Base-by-base conservation (phyloP, 2,329 filamentous ascomycete species). In the Fusarium metavorans region DNA sequence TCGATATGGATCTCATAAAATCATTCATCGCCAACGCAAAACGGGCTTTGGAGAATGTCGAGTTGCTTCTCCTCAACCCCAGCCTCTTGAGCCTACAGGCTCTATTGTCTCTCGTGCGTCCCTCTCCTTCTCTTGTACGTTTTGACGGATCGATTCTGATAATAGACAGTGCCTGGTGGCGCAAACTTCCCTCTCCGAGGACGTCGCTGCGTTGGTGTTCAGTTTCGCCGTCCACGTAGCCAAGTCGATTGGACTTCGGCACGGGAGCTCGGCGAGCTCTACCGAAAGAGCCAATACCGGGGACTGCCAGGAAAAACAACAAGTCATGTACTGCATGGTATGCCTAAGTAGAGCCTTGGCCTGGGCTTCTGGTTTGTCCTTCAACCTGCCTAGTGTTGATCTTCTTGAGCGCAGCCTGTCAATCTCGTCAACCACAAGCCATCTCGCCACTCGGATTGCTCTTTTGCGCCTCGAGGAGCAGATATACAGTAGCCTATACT, bases 1-100 rank as follows among this genome's bases (percentile, higher is more conserved):
- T 66, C 8, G 67, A 69, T 14, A 41, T 32, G 18, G 67, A 69
- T 10, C 66, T 68, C 7, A 27, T 58, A 16, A 61, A 11, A 32
- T 66, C 60, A 13, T 69, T 69, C 23, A 69, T 69, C 18, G 8
- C 37, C 6, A 69, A 69, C 18, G 67, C 67, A 16, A 69, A 69
- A 20, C 57, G 63, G 23, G 63, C 67, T 7, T 20, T 69, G 34
- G 63, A 66, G 50, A 69, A 69, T 37, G 57, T 66, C 3, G 63
- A 69, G 43, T 58, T 69, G 9, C 25, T 69, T 8, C 39, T 69
- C 14, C 63, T 66, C 34, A 50, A 35, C 16, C 67, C 67, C 0
- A 69, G 63, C 11, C 48, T 69, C 10, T 14, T 69, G 4, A 63
- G 48, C 20, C 35, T 69, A 9, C 67, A 66, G 25, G 63, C 57